Evolutionary conservation across 352 stramenopile species (phyloP), one percentile per base, ranked within the genome.

Genomic region (Phytophthora crassamura): DNA sequence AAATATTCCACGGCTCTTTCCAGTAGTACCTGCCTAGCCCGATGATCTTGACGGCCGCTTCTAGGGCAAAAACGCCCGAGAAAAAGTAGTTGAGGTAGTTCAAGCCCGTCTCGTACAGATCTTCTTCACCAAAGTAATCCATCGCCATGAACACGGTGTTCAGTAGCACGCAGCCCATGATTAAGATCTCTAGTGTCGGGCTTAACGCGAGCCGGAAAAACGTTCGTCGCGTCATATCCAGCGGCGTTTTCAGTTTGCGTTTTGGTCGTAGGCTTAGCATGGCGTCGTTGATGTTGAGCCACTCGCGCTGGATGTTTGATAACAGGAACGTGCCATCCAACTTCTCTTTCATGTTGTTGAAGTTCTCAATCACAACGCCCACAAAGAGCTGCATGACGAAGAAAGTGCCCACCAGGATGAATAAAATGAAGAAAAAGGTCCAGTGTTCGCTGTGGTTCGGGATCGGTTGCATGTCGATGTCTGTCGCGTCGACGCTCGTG

Each of bases 341-440:
- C 14, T 81, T 83, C 36, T 87, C 76, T 38, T 88, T 88, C 82
- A 89, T 89, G 8, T 70, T 74, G 49, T 96, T 95, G 54, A 98
- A 98, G 52, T 97, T 97, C 41, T 98, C 91, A 40, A 98, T 94
- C n/a, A 98, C 84, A n/a, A 97, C 91, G 33, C 91, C 94, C 11
- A 97, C 87, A 61, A 98, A 98, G 1, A 98, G 75, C 33, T 98
- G 90, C 72, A 98, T 91, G 5, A 97, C 79, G 61, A 98, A 97
- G 56, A 97, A 98, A 3, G 82, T 86, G 5, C 91, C 90, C 11
- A 98, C 62, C 9, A 98, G 48, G 36, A 98, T 93, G 71, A 98
- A 98, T 9, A 81, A 51, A 32, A 97, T 80, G 54, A 97, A 98
- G 67, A 97, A 98, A 28, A 94, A 69, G 4, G 77, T 68, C 83